Evolutionary conservation across 768 basidiomycete genomes (phyloP).

Genomic region (Suillus hirtellus): DNA sequence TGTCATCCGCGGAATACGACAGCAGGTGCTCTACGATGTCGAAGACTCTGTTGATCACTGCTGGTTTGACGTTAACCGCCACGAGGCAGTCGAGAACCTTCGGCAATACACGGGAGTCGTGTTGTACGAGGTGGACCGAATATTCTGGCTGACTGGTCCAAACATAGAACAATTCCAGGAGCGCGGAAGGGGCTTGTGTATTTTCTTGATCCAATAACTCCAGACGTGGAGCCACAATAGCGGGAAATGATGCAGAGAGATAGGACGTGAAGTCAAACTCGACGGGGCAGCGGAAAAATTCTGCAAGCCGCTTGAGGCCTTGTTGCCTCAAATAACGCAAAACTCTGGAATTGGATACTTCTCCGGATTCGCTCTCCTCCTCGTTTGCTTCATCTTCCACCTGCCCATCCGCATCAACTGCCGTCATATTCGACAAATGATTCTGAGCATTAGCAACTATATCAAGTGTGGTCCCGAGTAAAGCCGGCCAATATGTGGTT

Average conservation of each 20-base stretch:
- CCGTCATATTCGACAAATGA: slow-evolving; percentile 38
- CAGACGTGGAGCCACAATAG: slow-evolving; percentile 84
- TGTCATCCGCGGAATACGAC: slow-evolving; percentile 51
- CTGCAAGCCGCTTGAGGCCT: slow-evolving; percentile 82
- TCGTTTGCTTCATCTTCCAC: slow-evolving; percentile 41
- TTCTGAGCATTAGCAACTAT: slow-evolving; percentile 66
- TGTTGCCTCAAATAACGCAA: slow-evolving; percentile 73
- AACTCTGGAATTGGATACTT: slow-evolving; percentile 34
- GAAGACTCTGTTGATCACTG: slow-evolving; percentile 77
- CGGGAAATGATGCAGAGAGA: slow-evolving; percentile 61
- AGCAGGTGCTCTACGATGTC: slow-evolving; percentile 82
- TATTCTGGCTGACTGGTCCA: slow-evolving; percentile 68
- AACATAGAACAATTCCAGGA: slow-evolving; percentile 80
- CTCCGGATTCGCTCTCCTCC: slow-evolving; percentile 30
- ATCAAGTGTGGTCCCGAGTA: slow-evolving; percentile 69
- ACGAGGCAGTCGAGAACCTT: slow-evolving; percentile 82
- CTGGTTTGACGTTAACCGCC: slow-evolving; percentile 82
- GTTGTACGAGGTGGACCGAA: slow-evolving; percentile 64
- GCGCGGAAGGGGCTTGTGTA: slow-evolving; percentile 85
- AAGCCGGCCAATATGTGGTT: slow-evolving; percentile 66
- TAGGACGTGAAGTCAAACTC: slow-evolving; percentile 76
- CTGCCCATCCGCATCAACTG: slow-evolving; percentile 37
- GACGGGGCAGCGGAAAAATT: slow-evolving; percentile 80
- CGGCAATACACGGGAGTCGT: slow-evolving; percentile 67
- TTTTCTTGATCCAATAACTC: slow-evolving; percentile 77